phyloP scores from a whole-genome alignment of 2,329 filamentous ascomycete genomes.

The Didymellaceae sp. region DNA sequence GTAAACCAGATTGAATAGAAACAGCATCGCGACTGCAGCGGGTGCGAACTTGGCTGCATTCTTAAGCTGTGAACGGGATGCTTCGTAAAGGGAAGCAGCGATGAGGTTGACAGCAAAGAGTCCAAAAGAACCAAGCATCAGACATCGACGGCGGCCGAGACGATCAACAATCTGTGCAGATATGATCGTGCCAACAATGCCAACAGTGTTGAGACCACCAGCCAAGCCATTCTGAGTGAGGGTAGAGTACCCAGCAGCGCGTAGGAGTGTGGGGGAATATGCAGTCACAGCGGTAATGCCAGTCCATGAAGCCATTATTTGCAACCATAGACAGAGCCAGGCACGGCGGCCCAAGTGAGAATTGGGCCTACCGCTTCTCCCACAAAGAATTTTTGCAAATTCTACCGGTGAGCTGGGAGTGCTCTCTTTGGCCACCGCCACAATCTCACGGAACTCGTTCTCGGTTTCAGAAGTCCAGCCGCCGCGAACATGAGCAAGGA shows the following conservation, averaged over 20 bases:
- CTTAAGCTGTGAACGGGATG: slow-evolving; percentile 7
- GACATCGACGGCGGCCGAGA: slow-evolving; percentile 4
- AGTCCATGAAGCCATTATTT: slow-evolving; percentile 10
- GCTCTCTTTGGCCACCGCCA: background rate
- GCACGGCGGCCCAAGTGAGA: background rate
- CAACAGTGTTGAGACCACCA: slow-evolving; percentile 54
- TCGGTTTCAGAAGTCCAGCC: slow-evolving; percentile 3
- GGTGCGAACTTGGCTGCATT: slow-evolving; percentile 2
- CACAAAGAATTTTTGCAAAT: slow-evolving; percentile 1
- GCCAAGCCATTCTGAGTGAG: slow-evolving; percentile 57
- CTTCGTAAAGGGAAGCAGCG: slow-evolving; percentile 28
- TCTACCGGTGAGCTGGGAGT: slow-evolving; percentile 2
- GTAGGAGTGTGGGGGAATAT: slow-evolving; percentile 1
- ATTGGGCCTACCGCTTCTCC: background rate
- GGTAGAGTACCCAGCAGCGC: slow-evolving; percentile 42
- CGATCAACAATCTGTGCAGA: slow-evolving; percentile 7
- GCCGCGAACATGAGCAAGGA: slow-evolving; percentile 13
- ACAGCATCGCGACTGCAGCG: slow-evolving; percentile 4
- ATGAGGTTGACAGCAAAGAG: slow-evolving; percentile 35
- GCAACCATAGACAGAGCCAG: background rate
- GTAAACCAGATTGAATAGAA: slow-evolving; percentile 4
- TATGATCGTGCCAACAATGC: slow-evolving; percentile 9
- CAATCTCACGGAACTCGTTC: slow-evolving; percentile 6
- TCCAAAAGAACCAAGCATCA: slow-evolving; percentile 5
- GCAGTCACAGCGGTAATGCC: slow-evolving; percentile 7